These are phyloP conservation scores for Tripterygium wilfordii DNA, from an alignment of 177 flowering plant genomes.

Conservation along the genomic window DNA sequence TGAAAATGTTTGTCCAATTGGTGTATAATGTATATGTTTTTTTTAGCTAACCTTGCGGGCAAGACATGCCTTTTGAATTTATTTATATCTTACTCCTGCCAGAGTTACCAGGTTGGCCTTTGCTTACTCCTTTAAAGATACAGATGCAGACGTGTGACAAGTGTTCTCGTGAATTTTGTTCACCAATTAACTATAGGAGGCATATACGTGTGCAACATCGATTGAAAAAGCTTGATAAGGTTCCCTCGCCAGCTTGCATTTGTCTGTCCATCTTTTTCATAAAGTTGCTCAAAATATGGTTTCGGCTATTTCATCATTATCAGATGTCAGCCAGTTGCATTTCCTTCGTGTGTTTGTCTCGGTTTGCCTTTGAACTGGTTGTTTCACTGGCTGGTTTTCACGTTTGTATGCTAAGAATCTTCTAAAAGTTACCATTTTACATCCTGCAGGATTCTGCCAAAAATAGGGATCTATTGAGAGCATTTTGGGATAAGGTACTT, in stretches of 20 bases:
- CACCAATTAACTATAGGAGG: conserved; percentile 73
- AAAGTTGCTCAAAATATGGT: no score
- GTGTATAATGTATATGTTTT: no score
- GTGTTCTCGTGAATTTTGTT: conserved; percentile 78
- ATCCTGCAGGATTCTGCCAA: conserved; percentile 63
- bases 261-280: neutral
- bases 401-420: no score
- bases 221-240: conserved; percentile 68
- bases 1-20: conserved; percentile 33
- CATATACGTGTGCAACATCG: conserved; percentile 79
- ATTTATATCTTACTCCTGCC: conserved; percentile 8
- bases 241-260: conserved; percentile 12
- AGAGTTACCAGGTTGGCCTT: conserved; percentile 89
- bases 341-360: no score
- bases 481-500: conserved; percentile 87
- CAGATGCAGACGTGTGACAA: conserved; percentile 90
- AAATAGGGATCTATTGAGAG: conserved; percentile 56
- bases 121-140: conserved; percentile 66
- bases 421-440: no score
- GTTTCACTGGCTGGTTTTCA: no score
- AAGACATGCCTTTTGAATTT: conserved; percentile 3
- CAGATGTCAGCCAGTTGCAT: no score
- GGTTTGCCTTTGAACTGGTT: no score
- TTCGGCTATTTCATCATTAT: neutral
- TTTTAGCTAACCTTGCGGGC: conserved; percentile 15